phyloP scores from a whole-genome alignment of 176 grass and related monocot species.

The Triticum dicoccoides region DNA sequence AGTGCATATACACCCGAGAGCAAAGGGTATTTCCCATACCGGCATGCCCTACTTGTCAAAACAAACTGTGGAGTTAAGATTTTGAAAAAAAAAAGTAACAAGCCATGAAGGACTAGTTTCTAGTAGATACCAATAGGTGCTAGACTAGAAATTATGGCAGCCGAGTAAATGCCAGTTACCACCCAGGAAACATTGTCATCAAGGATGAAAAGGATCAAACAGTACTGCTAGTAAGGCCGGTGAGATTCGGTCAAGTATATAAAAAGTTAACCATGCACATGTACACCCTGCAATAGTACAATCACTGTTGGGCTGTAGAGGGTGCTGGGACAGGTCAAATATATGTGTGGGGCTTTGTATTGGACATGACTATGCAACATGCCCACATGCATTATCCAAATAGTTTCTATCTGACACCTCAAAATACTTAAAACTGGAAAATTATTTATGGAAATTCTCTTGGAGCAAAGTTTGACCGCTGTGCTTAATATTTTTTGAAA shows the following conservation, averaged over 20 bases:
- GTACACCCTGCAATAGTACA: not conserved
- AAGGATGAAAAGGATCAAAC: too few species aligned
- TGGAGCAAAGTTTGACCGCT: too few species aligned
- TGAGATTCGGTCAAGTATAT: not conserved
- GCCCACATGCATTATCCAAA: constrained; percentile 11
- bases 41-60: not conserved
- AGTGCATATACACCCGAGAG: too few species aligned
- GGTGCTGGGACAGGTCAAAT: not conserved
- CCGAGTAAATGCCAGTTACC: not conserved
- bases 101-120: not conserved
- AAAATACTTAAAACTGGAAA: too few species aligned
- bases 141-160: not conserved
- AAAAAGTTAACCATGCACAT: constrained; percentile 4
- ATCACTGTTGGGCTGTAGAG: not conserved
- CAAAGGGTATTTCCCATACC: too few species aligned
- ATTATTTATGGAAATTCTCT: too few species aligned
- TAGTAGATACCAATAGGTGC: not conserved
- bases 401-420: not conserved
- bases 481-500: too few species aligned
- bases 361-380: not conserved
- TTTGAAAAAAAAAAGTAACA: not conserved
- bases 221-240: not conserved
- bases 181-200: not conserved
- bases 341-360: not conserved
- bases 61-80: not conserved